Evolutionary conservation across 305 asterid genomes (phyloP).

Genomic region (Ajuga reptans): DNA sequence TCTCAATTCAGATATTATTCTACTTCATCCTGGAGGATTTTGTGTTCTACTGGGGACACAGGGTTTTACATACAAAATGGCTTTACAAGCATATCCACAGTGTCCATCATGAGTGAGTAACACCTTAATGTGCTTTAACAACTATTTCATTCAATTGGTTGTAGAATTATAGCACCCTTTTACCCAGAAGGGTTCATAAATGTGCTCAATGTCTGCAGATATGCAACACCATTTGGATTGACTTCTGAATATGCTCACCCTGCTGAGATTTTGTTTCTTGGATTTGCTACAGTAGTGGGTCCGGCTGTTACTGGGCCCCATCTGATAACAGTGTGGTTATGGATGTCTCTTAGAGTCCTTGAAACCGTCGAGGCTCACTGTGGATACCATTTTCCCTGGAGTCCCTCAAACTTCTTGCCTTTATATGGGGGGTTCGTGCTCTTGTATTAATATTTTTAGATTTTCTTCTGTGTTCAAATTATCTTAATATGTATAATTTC

Average conservation of each 20-base stretch:
- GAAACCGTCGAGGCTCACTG: conserved; percentile 99
- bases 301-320: conserved; percentile 99
- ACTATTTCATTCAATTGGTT: background rate
- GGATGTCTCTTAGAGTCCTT: conserved; percentile 95
- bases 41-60: conserved; percentile 93
- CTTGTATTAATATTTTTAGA: background rate
- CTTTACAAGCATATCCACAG: conserved; percentile 97
- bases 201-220: conserved; percentile 38
- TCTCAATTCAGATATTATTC: conserved; percentile 72
- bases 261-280: conserved; percentile 92
- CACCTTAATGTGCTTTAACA: background rate
- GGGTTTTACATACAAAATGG: conserved; percentile 94
- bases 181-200: background rate
- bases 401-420: conserved; percentile 82
- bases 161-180: background rate
- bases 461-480: conserved; percentile 13
- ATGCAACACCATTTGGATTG: conserved; percentile 94
- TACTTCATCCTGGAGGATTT: conserved; percentile 92
- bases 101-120: conserved; percentile 87
- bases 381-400: conserved; percentile 96
- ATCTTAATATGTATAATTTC: conserved; percentile 19
- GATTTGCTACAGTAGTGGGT: conserved; percentile 92
- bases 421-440: conserved; percentile 78
- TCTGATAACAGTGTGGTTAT: conserved; percentile 83
- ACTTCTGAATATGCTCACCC: conserved; percentile 99